Evolutionary conservation across 768 basidiomycete genomes (phyloP).

Genomic region (Mycena sanguinolenta): DNA sequence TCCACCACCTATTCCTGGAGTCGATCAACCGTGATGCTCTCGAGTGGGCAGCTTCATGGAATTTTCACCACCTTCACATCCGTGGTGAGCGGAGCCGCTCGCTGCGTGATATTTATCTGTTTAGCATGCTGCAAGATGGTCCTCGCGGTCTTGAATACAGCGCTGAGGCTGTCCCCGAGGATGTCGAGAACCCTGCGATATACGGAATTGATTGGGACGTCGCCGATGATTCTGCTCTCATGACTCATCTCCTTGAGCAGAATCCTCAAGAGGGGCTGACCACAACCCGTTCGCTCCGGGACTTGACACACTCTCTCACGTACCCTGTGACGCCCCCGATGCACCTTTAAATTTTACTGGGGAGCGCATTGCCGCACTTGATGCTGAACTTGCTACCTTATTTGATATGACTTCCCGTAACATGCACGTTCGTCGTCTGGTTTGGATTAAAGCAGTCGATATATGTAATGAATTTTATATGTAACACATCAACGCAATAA

Average conservation of each 20-base stretch:
- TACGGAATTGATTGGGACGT: slow-evolving; percentile 38
- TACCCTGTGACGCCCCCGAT: slow-evolving; percentile 16
- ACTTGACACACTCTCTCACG: background rate
- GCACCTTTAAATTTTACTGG: background rate
- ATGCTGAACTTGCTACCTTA: background rate
- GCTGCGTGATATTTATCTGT: slow-evolving; percentile 37
- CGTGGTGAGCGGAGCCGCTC: slow-evolving; percentile 25
- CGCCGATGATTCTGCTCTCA: slow-evolving; percentile 17
- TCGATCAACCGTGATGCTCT: slow-evolving; percentile 41
- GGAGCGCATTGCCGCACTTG: background rate
- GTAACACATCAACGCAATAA: background rate
- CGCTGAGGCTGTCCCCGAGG: background rate
- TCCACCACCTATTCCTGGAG: slow-evolving; percentile 46
- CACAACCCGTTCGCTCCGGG: slow-evolving; percentile 24
- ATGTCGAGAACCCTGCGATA: slow-evolving; percentile 10
- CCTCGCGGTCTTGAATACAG: slow-evolving; percentile 28
- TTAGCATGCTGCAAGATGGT: slow-evolving; percentile 37
- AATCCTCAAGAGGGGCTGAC: slow-evolving; percentile 29
- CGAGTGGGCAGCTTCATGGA: slow-evolving; percentile 47
- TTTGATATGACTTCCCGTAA: background rate
- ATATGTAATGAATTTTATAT: slow-evolving; percentile 12
- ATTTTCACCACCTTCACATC: slow-evolving; percentile 39
- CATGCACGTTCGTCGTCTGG: slow-evolving; percentile 12
- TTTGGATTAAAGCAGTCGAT: slow-evolving; percentile 4
- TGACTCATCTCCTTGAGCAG: slow-evolving; percentile 27